phyloP scores from a whole-genome alignment of 2,329 filamentous ascomycete genomes.

The Alternaria sp. region DNA sequence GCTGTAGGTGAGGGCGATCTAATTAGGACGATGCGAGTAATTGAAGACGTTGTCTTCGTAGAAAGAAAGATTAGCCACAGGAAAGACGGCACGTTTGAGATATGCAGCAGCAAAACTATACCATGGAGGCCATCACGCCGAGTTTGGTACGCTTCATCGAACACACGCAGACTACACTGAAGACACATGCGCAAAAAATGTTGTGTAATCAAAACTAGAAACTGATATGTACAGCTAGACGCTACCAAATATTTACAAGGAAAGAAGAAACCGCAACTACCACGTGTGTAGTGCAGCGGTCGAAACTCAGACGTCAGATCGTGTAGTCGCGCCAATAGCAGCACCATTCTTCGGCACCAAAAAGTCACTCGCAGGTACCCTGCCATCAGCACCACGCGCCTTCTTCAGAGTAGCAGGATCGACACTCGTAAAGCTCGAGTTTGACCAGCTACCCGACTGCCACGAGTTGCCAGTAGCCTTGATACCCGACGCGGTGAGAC shows the following conservation, averaged over 20 bases:
- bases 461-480: constrained; percentile 55
- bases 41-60: not conserved
- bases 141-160: not conserved
- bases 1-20: not conserved
- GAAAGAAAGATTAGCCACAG: no score
- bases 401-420: constrained; percentile 49
- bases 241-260: not conserved
- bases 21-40: not conserved
- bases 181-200: not conserved
- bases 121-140: no score
- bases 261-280: not conserved
- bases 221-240: not conserved
- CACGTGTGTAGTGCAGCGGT: not conserved
- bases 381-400: constrained; percentile 50
- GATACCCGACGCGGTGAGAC: constrained; percentile 19
- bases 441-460: constrained; percentile 53
- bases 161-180: not conserved
- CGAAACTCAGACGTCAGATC: constrained; percentile 14
- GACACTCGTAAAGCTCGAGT: constrained; percentile 53
- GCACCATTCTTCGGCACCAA: constrained; percentile 51
- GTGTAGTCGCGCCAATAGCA: constrained; percentile 54
- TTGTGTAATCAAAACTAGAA: not conserved
- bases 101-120: no score
- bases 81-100: no score
- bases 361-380: constrained; percentile 55